Evolutionary conservation across 768 basidiomycete species (phyloP).

Genomic region (Phaeotremella fagi): DNA sequence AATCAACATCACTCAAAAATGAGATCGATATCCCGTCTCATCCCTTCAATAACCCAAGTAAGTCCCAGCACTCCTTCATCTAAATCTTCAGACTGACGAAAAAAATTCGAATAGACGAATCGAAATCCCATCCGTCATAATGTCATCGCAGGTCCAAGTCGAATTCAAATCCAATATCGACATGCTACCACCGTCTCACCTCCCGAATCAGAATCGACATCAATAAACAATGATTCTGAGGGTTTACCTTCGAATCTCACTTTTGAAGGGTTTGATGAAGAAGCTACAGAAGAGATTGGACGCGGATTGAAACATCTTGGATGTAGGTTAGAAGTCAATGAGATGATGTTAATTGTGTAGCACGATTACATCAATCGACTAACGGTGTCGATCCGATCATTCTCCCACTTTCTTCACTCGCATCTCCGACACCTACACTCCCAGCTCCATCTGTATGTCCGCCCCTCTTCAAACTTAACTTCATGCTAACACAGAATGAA

Average conservation of each 20-base stretch:
- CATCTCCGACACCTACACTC: conserved; percentile 33
- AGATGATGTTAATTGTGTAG: neutral
- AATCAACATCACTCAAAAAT: neutral
- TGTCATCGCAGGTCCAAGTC: neutral
- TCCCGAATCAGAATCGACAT: neutral
- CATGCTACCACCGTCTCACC: neutral
- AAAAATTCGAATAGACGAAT: too few species aligned
- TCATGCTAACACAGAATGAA: neutral
- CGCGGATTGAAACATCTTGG: neutral
- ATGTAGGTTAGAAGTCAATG: neutral
- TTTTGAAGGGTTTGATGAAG: conserved; percentile 3
- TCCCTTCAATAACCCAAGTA: neutral
- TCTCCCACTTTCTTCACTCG: conserved; percentile 41
- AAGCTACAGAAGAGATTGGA: neutral
- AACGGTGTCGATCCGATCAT: conserved; percentile 18
- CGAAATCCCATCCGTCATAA: too few species aligned
- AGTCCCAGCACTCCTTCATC: neutral
- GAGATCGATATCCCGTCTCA: neutral
- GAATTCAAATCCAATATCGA: neutral
- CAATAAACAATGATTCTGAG: neutral
- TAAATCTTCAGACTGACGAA: neutral
- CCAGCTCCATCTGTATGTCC: conserved; percentile 31
- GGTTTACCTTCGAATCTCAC: neutral
- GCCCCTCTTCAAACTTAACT: neutral
- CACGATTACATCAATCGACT: neutral